Percentiles rank a stretch among this genome's conserved stretches.
These are phyloP conservation scores for Bipolaris victoriae DNA, from an alignment of 2,329 filamentous ascomycete genomes.

Conservation along the genomic window DNA sequence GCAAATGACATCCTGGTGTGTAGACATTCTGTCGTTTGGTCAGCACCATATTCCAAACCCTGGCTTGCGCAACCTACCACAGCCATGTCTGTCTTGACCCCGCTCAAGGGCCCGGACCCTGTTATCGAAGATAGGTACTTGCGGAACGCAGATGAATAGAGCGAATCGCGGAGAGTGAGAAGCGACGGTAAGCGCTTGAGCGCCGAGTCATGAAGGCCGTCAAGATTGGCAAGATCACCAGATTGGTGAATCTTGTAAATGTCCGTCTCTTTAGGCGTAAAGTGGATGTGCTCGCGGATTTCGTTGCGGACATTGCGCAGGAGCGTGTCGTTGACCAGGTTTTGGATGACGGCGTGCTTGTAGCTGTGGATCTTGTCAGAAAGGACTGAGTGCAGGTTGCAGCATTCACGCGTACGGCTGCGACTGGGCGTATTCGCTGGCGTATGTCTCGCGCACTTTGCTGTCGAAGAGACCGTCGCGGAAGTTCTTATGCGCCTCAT, in stretches of 20 bases:
- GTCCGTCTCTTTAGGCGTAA: conserved; percentile 98
- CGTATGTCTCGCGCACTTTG: conserved; percentile 44
- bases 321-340: conserved; percentile 78
- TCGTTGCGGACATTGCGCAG: conserved; percentile 87
- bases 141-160: conserved; percentile 90
- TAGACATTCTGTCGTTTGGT: conserved; percentile 72
- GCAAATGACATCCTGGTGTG: conserved; percentile 90
- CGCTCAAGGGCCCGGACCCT: conserved; percentile 83
- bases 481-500: conserved; percentile 50
- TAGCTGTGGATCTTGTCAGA: conserved; percentile 60
- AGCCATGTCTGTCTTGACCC: conserved; percentile 96
- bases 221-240: conserved; percentile 93
- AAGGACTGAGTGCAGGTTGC: not conserved
- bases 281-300: conserved; percentile 87
- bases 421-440: conserved; percentile 46
- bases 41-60: conserved; percentile 11
- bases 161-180: conserved; percentile 87
- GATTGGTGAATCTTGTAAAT: conserved; percentile 99
- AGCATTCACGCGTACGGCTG: conserved; percentile 43
- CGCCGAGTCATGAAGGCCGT: conserved; percentile 86
- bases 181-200: conserved; percentile 86
- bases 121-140: conserved; percentile 88
- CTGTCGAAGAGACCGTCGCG: conserved; percentile 48
- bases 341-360: conserved; percentile 88
- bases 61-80: conserved; percentile 58